phyloP scores from a whole-genome alignment of 345 rosid species.

The Eutrema japonicum region DNA sequence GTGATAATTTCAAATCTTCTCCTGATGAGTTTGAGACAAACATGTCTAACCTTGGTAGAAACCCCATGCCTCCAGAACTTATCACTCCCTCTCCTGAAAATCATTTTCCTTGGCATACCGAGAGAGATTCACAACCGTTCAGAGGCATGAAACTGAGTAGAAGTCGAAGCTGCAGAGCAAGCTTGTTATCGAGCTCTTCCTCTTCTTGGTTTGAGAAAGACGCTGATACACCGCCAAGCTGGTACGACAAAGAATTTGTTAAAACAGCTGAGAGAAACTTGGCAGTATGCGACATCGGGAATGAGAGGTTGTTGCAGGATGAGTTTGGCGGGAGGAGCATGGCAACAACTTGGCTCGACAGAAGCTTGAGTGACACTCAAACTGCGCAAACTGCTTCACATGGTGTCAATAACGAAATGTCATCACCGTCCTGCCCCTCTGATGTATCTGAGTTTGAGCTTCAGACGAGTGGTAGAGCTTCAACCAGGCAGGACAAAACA shows the following conservation, averaged over 20 bases:
- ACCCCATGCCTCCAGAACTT: constrained; percentile 31
- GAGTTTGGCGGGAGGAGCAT: constrained; percentile 32
- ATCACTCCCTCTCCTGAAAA: constrained; percentile 51
- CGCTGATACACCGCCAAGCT: constrained; percentile 48
- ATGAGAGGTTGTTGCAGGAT: constrained; percentile 30
- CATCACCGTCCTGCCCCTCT: constrained; percentile 43
- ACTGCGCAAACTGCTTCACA: constrained; percentile 24
- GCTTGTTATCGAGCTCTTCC: constrained; percentile 44
- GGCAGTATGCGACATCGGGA: constrained; percentile 40
- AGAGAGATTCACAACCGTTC: constrained; percentile 47
- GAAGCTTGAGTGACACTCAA: constrained; percentile 41
- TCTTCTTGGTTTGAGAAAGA: constrained; percentile 43
- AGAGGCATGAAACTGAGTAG: constrained; percentile 54
- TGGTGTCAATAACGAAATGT: constrained; percentile 32
- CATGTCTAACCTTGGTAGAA: constrained; percentile 57
- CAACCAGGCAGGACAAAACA: constrained; percentile 33
- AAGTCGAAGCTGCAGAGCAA: constrained; percentile 77
- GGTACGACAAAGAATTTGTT: constrained; percentile 45
- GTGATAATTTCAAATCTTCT: constrained; percentile 39
- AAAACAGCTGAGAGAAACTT: constrained; percentile 48
- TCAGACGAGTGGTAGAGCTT: constrained; percentile 42
- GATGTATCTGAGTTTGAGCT: constrained; percentile 45
- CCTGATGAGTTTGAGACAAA: constrained; percentile 51
- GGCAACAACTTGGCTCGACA: constrained; percentile 47
- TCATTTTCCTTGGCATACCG: constrained; percentile 42